These are phyloP conservation scores for Colletotrichum sidae DNA, from an alignment of 2,329 filamentous ascomycete genomes.

Conservation along the genomic window DNA sequence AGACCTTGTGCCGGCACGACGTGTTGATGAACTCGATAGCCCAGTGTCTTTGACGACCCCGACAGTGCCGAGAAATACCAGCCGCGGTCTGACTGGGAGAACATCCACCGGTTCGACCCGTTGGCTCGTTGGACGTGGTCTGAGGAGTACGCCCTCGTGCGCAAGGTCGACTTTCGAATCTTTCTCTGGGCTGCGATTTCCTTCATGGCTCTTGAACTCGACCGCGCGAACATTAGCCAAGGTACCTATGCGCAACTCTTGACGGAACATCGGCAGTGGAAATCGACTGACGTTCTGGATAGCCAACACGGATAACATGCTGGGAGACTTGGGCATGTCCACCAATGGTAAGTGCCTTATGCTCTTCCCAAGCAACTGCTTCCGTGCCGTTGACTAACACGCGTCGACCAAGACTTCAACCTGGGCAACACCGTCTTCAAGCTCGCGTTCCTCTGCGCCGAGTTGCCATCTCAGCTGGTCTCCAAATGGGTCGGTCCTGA, in stretches of 20 bases:
- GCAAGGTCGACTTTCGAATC: slow-evolving; percentile 55
- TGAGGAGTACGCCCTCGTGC: slow-evolving; percentile 51
- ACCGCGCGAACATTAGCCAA: slow-evolving; percentile 56
- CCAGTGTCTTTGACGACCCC: slow-evolving; percentile 53
- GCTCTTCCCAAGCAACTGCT: neutral
- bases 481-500: slow-evolving; percentile 58
- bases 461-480: slow-evolving; percentile 69
- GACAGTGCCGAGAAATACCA: slow-evolving; percentile 50
- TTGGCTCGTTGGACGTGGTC: slow-evolving; percentile 55
- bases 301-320: slow-evolving; percentile 52
- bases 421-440: neutral
- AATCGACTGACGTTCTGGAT: neutral
- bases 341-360: slow-evolving; percentile 51
- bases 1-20: no score
- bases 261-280: neutral
- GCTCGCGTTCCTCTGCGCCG: slow-evolving; percentile 59
- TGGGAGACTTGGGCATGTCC: slow-evolving; percentile 51
- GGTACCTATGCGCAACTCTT: slow-evolving; percentile 42
- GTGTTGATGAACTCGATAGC: slow-evolving; percentile 31
- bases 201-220: slow-evolving; percentile 61
- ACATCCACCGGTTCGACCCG: slow-evolving; percentile 60
- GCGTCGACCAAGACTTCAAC: slow-evolving; percentile 2
- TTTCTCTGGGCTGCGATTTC: slow-evolving; percentile 51
- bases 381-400: neutral
- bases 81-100: slow-evolving; percentile 49